Conservation (phyloP, 2,329 filamentous ascomycete genomes). For the Claviceps sp. region DNA sequence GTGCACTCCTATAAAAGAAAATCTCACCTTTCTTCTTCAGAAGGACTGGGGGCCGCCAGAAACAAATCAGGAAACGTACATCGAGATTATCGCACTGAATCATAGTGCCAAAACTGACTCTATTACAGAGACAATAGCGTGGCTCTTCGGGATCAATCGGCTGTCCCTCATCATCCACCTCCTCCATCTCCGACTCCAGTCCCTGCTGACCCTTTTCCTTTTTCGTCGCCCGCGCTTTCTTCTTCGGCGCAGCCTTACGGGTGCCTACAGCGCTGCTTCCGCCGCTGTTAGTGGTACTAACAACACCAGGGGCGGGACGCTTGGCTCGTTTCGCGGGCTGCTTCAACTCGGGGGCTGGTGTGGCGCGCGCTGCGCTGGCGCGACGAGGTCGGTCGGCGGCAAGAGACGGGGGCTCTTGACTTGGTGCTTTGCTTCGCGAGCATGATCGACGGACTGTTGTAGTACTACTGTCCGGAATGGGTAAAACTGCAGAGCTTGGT, state of each 20-base stretch:
- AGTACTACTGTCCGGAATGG: constrained; percentile 21
- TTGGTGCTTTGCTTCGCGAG: constrained; percentile 39
- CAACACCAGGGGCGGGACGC: constrained; percentile 58
- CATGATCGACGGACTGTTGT: constrained; percentile 28
- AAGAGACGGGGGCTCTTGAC: constrained; percentile 37
- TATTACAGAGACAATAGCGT: constrained; percentile 64
- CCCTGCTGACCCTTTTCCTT: constrained; percentile 30
- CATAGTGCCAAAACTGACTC: constrained; percentile 73
- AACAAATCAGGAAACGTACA: constrained; percentile 32
- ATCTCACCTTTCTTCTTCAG: too few relatives aligned
- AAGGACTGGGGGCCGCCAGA: background rate
- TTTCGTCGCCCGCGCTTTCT: constrained; percentile 41
- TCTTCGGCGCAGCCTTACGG: constrained; percentile 55
- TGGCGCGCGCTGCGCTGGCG: constrained; percentile 43
- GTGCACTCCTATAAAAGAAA: too few relatives aligned
- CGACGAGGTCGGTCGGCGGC: constrained; percentile 41
- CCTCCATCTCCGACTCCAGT: constrained; percentile 34
- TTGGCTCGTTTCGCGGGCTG: constrained; percentile 45
- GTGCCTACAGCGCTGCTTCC: constrained; percentile 57
- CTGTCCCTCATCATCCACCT: constrained; percentile 55
- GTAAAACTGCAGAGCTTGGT: constrained; percentile 18
- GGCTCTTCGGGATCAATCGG: constrained; percentile 63
- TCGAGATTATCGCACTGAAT: constrained; percentile 70
- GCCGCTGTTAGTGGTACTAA: constrained; percentile 48
- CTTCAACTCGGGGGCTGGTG: constrained; percentile 36